Evolutionary conservation across 2,329 filamentous ascomycete genomes (phyloP).

Genomic region (Furcasterigmium furcatum): DNA sequence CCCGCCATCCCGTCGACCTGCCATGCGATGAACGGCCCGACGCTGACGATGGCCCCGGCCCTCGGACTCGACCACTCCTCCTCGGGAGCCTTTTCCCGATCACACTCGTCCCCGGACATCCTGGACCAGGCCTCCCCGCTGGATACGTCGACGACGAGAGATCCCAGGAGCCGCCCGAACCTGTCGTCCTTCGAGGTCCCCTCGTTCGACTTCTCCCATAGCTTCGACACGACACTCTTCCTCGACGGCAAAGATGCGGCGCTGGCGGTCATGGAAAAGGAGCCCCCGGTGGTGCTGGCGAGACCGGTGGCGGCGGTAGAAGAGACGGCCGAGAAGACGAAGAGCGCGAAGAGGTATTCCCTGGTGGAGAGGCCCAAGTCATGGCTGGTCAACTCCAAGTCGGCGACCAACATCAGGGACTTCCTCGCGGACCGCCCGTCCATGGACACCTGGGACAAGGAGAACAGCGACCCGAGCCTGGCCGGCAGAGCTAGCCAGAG

Average conservation of each 20-base stretch:
- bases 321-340: constrained; percentile 8
- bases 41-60: constrained; percentile 35
- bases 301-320: constrained; percentile 5
- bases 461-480: background rate
- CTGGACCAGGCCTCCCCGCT: constrained; percentile 10
- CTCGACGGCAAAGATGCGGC: constrained; percentile 19
- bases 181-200: constrained; percentile 47
- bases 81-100: constrained; percentile 22
- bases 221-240: constrained; percentile 44
- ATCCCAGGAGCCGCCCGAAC: constrained; percentile 27
- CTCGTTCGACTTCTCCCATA: constrained; percentile 44
- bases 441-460: constrained; percentile 5
- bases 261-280: constrained; percentile 1
- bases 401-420: constrained; percentile 30
- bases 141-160: constrained; percentile 1
- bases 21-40: constrained; percentile 32
- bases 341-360: constrained; percentile 36
- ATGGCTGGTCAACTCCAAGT: constrained; percentile 48
- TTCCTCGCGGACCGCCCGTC: constrained; percentile 18
- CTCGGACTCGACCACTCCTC: constrained; percentile 20
- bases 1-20: background rate
- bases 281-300: constrained; percentile 3
- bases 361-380: constrained; percentile 47
- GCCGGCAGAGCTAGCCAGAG: background rate
- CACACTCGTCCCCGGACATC: constrained; percentile 27